Evolutionary conservation across 164 flowering plant genomes (phyloP).

Genomic region (grape (Vitis vinifera)): ASM3070453v1 NC_081818.1:1470501-1471000

Average conservation of each 20-base stretch:
- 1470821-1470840: conserved; percentile 61
- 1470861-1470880: conserved; percentile 98
- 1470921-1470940: no score
- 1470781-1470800: not conserved
- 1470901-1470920: no score
- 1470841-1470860: conserved; percentile 99
- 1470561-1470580: conserved; percentile 73
- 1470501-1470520: conserved; percentile 99
- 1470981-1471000: no score
- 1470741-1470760: conserved; percentile 94
- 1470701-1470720: conserved; percentile 94
- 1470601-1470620: no score
- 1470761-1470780: not conserved
- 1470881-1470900: conserved; percentile 63
- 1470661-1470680: no score
- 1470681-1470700: conserved; percentile 7
- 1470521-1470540: conserved; percentile 98
- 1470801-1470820: conserved; percentile 20
- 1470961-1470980: no score
- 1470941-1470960: no score
- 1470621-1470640: no score
- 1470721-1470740: conserved; percentile 64
- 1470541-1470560: conserved; percentile 98
- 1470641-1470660: no score
- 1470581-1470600: no score